phyloP scores from a whole-genome alignment of 495 filamentous ascomycete species.

The Durotheca rogersii region DNA sequence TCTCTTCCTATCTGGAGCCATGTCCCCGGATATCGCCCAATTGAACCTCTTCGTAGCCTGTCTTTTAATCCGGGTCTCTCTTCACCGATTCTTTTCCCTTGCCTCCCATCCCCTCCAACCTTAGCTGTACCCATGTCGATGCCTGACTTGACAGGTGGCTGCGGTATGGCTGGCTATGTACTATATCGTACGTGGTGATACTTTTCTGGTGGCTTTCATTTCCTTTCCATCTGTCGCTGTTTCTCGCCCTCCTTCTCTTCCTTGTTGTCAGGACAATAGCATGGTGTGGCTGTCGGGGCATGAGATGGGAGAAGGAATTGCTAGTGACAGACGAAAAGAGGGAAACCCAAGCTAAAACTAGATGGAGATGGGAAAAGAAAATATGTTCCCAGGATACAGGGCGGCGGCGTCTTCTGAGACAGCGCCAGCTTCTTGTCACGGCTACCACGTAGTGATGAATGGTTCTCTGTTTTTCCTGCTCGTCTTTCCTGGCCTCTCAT shows the following conservation, averaged over 20 bases:
- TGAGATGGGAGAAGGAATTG: no score
- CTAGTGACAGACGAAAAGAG: no score
- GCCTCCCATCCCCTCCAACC: neutral
- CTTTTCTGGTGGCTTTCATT: no score
- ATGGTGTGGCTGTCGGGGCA: no score
- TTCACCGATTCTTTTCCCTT: slow-evolving; percentile 35
- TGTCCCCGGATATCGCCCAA: slow-evolving; percentile 28
- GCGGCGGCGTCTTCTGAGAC: slow-evolving; percentile 31
- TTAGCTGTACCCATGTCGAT: neutral
- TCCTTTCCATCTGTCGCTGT: no score
- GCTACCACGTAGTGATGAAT: slow-evolving; percentile 15
- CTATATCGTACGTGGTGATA: no score
- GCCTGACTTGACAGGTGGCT: neutral
- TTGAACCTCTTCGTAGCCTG: no score
- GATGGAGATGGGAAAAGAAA: neutral
- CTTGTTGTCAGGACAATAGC: no score
- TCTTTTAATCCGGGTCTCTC: slow-evolving; percentile 28
- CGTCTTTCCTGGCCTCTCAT: slow-evolving; percentile 11
- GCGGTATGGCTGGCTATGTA: no score
- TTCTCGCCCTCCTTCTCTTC: no score
- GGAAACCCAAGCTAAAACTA: no score
- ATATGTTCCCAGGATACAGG: no score
- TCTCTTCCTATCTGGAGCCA: slow-evolving; percentile 19
- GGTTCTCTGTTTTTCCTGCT: slow-evolving; percentile 5
- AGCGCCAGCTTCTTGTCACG: slow-evolving; percentile 13